These are phyloP conservation scores for Cyclocybe aegerita DNA, from an alignment of 768 basidiomycete species.

Conservation along the genomic window DNA sequence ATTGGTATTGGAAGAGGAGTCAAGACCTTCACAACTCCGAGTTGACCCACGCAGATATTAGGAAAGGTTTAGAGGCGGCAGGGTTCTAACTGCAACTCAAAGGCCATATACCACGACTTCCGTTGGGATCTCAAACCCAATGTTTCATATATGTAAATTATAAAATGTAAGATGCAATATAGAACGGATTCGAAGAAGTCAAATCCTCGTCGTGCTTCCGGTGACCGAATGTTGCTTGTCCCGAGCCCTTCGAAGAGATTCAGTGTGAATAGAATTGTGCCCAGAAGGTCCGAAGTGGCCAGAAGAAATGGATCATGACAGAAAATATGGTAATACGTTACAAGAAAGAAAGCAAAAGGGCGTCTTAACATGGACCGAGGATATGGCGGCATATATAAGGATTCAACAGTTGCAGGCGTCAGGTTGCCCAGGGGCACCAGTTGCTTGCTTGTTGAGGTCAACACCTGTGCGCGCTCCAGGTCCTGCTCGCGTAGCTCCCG, in stretches of 20 bases:
- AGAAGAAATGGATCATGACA: constrained; percentile 23
- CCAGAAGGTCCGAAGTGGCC: constrained; percentile 34
- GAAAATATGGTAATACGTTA: constrained; percentile 29
- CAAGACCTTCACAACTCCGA: constrained; percentile 61
- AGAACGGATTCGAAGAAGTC: constrained; percentile 3
- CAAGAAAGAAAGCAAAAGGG: constrained; percentile 27
- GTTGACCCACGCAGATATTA: constrained; percentile 60
- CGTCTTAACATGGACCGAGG: constrained; percentile 11
- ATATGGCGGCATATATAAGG: not conserved
- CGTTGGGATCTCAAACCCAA: not conserved
- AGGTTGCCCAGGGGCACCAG: constrained; percentile 47
- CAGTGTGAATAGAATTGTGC: constrained; percentile 21
- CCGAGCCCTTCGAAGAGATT: not conserved
- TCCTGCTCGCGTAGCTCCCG: constrained; percentile 52
- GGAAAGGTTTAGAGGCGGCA: constrained; percentile 66
- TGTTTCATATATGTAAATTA: constrained; percentile 20
- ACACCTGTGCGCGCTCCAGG: constrained; percentile 62
- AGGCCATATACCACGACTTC: not conserved
- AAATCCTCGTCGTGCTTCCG: constrained; percentile 6
- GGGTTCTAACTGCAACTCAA: constrained; percentile 45
- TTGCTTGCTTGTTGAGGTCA: constrained; percentile 72
- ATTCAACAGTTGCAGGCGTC: constrained; percentile 79
- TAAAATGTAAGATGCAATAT: constrained; percentile 21
- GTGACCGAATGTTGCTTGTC: not conserved
- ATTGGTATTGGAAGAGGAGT: constrained; percentile 58